Evolutionary conservation across 179 eudicot species (phyloP), one percentile per base, ranked within the genome.

Genomic region (Vitellaria paradoxa): DNA sequence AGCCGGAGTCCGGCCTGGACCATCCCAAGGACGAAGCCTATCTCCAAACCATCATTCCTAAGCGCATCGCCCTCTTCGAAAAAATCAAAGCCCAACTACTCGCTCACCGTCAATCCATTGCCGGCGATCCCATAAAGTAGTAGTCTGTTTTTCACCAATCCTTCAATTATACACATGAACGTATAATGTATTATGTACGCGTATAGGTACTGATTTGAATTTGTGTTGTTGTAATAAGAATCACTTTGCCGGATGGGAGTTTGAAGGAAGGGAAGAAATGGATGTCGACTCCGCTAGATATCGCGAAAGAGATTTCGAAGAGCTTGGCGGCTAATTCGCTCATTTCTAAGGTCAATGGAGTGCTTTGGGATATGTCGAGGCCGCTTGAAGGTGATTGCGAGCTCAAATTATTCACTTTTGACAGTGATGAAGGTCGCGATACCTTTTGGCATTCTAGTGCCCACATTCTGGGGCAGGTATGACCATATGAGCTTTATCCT

Each of bases 391-490:
- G 87, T 0, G 97, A 96, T 26, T 91, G 93, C 66, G 86, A 92
- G 47, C 86, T 96, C 40, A 85, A 84, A 79, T 78, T 96, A 64
- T 96, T 85, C 73, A 90, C 84, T 4, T 96, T 96, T 75, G 98
- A 96, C 3, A 78, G 80, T 59, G 97, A 93, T 61, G 94, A 93
- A 82, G 99, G 99, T 0, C 84, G 99, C 3, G 98, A 96, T 65
- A 96, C 99, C 21, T 91, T 96, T 50, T 96, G 99, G 99, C 99
- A 96, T 72, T 93, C 99, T 0, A 96, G 94, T 81, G 99, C 99
- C 73, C 98, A 96, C 76, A 96, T 96, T 85, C 93, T 96, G 18
- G 99, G 98, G 46, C 91, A 96, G 94, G 99, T 88, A 49, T 47
- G 55, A 50, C 12, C 55, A 2, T 50, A 1, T 30, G 42, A 40